Evolutionary conservation across 306 rosid genomes (phyloP).

Genomic region (Cyamopsis tetragonoloba): DNA sequence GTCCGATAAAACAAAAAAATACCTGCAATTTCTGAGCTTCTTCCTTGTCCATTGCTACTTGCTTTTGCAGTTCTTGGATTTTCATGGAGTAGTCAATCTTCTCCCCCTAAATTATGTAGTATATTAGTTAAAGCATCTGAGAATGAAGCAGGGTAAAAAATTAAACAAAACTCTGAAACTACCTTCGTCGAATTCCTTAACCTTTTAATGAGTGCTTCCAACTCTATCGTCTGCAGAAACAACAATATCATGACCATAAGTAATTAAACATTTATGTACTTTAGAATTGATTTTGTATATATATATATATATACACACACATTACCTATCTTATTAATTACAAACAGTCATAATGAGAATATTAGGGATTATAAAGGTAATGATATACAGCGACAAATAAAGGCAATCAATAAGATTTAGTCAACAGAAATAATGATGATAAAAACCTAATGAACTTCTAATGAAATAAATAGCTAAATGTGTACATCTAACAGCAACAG

Average conservation of each 20-base stretch:
- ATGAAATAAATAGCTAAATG: too few relatives aligned
- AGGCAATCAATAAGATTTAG: too few relatives aligned
- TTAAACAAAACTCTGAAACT: neutral
- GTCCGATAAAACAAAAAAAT: constrained; percentile 20
- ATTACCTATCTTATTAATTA: too few relatives aligned
- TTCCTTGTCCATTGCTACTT: constrained; percentile 86
- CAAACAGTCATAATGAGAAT: too few relatives aligned
- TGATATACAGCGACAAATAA: too few relatives aligned
- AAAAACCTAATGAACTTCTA: too few relatives aligned
- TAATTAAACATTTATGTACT: constrained; percentile 1
- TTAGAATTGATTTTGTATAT: too few relatives aligned
- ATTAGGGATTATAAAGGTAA: too few relatives aligned
- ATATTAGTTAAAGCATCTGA: constrained; percentile 1
- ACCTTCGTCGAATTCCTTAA: constrained; percentile 78
- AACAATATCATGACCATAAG: constrained; percentile 27
- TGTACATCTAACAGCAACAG: too few relatives aligned
- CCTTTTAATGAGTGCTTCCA: constrained; percentile 76
- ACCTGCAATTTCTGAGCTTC: constrained; percentile 90
- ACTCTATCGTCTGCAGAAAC: constrained; percentile 59
- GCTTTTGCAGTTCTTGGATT: constrained; percentile 90
- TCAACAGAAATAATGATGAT: too few relatives aligned
- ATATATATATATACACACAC: too few relatives aligned
- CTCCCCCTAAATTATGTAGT: constrained; percentile 60
- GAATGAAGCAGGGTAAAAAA: constrained; percentile 7
- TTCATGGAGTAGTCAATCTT: constrained; percentile 67